phyloP scores from a whole-genome alignment of 192 early-diverging fungal species.

The Backusella sp. region DNA sequence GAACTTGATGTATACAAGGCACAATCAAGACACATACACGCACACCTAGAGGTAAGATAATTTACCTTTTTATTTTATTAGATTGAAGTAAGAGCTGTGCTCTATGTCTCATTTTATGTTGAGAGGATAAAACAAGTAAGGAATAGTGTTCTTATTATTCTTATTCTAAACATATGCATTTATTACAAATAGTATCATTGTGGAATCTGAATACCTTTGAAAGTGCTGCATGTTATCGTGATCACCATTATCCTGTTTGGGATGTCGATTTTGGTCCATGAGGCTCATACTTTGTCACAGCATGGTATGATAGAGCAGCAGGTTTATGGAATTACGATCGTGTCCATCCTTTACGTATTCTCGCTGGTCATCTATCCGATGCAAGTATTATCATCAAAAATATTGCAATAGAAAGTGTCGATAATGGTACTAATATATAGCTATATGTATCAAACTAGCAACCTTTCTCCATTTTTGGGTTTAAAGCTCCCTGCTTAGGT shows the following conservation, averaged over 20 bases:
- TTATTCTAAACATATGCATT: not conserved
- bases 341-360: constrained; percentile 92
- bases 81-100: no score
- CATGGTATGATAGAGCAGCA: constrained; percentile 91
- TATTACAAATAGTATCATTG: constrained; percentile 59
- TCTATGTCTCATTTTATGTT: no score
- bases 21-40: no score
- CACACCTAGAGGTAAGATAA: no score
- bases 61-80: no score
- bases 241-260: constrained; percentile 97
- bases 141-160: no score
- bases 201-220: constrained; percentile 90
- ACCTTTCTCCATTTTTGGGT: no score
- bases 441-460: no score
- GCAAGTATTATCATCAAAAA: constrained; percentile 69
- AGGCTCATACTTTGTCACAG: constrained; percentile 98
- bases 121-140: constrained; percentile 58
- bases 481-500: no score
- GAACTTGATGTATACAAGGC: no score
- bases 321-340: constrained; percentile 97
- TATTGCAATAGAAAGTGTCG: not conserved
- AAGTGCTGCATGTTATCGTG: constrained; percentile 91
- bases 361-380: constrained; percentile 97
- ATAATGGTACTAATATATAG: no score
- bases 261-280: constrained; percentile 90